Evolutionary conservation across 2,329 filamentous ascomycete genomes (phyloP), one percentile per base, ranked within the genome.

Genomic region (Xylariales sp.): DNA sequence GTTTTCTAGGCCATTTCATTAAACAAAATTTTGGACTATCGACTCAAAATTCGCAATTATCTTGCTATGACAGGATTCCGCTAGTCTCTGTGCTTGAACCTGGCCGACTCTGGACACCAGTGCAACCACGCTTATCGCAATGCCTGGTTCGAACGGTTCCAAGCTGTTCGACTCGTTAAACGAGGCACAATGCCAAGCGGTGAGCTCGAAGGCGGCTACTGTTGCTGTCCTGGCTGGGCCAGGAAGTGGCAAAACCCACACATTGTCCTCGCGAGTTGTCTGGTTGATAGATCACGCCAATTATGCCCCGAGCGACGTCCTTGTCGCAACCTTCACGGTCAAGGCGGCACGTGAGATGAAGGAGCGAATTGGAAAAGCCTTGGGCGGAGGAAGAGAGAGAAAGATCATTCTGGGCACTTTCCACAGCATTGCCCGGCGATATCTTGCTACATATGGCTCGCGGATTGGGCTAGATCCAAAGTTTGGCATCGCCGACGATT

Each of bases 311-410:
- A 81, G 85, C 66, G 88, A 96, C 65, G 81, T 97, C 52, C 82
- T 98, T 42, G 91, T 96, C 42, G 93, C 91, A 44, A 97, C 91
- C 0, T 98, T 98, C 57, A 98, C 93, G 2, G 89, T 95, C 59
- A 97, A 97, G 61, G 90, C 93, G 1, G 88, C 90, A 14, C 78
- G 70, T 14, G 91, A 97, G 66, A 98, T 98, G 91, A 88, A 89
- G 53, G 81, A 88, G 54, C 79, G 91, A 6, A 87, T 97, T 40
- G 80, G 82, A 0, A 83, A 76, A 41, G 74, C 87, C n/a, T 72
- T 97, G n/a, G 89, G 89, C 2, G 76, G 84, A 43, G 82, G 82
- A 5, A 66, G 82, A 13, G 86, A 89, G 55, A 81, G 76, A 38
- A 85, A 81, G 52, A 71, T 98, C 46, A 76, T 96, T 21, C 69